Conservation (phyloP, 495 filamentous ascomycete species). For the Hypoxylon fuscum region DNA sequence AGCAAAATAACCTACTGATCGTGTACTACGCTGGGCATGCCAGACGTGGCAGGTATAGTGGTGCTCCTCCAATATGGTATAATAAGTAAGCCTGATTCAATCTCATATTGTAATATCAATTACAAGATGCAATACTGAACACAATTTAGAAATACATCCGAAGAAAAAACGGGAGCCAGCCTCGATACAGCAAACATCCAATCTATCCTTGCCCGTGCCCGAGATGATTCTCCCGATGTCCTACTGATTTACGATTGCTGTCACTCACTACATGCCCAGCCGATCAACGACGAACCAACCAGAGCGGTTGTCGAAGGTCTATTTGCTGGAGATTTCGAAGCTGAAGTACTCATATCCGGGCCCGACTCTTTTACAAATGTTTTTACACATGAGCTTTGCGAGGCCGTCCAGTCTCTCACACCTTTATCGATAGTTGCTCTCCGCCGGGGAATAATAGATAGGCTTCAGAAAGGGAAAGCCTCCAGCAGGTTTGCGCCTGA, state of each 20-base stretch:
- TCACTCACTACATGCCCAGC: background rate
- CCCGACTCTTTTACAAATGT: background rate
- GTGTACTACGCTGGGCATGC: background rate
- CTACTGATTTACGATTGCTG: background rate
- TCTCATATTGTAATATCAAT: too few species aligned
- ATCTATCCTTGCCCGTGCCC: background rate
- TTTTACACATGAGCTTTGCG: background rate
- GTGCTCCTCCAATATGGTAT: background rate
- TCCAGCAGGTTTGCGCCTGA: too few species aligned
- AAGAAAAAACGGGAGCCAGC: background rate
- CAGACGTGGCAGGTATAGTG: background rate
- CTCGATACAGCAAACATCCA: background rate
- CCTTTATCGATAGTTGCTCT: background rate
- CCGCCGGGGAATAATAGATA: background rate
- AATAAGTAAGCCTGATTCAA: background rate
- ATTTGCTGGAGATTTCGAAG: background rate
- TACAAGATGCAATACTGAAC: background rate
- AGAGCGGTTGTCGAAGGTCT: background rate
- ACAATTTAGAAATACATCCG: background rate
- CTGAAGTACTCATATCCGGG: background rate
- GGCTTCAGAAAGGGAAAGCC: too few species aligned
- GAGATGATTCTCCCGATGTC: background rate
- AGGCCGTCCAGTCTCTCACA: background rate
- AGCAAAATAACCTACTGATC: background rate
- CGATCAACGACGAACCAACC: background rate